Percentiles rank a stretch among this genome's conserved stretches.
phyloP scores from a whole-genome alignment of 768 basidiomycete genomes.

The Suillus variegatus region DNA sequence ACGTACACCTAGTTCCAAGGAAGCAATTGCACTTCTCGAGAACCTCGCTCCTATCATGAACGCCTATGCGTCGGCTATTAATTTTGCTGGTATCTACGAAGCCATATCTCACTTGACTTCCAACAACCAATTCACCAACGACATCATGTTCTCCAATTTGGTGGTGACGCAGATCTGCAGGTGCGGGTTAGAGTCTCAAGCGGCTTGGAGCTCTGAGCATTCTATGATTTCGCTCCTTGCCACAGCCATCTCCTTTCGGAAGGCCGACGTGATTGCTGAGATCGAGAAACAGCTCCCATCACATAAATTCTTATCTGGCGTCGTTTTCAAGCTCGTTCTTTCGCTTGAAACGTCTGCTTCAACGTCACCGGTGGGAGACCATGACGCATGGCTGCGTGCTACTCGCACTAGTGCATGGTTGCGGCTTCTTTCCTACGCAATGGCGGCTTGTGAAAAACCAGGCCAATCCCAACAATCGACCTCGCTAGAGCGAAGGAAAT shows the following conservation, averaged over 20 bases:
- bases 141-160: constrained; percentile 49
- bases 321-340: constrained; percentile 64
- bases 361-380: constrained; percentile 39
- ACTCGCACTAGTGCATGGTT: constrained; percentile 56
- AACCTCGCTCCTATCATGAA: constrained; percentile 59
- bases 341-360: constrained; percentile 52
- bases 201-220: constrained; percentile 32
- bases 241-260: constrained; percentile 49
- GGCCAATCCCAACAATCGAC: constrained; percentile 24
- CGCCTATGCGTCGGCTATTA: constrained; percentile 46
- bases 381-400: constrained; percentile 48
- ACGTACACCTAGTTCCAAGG: constrained; percentile 49
- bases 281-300: constrained; percentile 57
- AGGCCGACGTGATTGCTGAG: constrained; percentile 53
- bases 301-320: constrained; percentile 60
- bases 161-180: constrained; percentile 48
- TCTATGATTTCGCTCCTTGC: constrained; percentile 42
- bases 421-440: constrained; percentile 59
- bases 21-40: constrained; percentile 51
- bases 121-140: constrained; percentile 50
- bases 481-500: constrained; percentile 45
- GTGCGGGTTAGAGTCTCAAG: constrained; percentile 43
- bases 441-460: constrained; percentile 49
- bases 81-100: constrained; percentile 61
- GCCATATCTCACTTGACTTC: constrained; percentile 46